These are phyloP conservation scores for Sclerotinia trifoliorum DNA, from an alignment of 2,329 filamentous ascomycete species.

Conservation along the genomic window DNA sequence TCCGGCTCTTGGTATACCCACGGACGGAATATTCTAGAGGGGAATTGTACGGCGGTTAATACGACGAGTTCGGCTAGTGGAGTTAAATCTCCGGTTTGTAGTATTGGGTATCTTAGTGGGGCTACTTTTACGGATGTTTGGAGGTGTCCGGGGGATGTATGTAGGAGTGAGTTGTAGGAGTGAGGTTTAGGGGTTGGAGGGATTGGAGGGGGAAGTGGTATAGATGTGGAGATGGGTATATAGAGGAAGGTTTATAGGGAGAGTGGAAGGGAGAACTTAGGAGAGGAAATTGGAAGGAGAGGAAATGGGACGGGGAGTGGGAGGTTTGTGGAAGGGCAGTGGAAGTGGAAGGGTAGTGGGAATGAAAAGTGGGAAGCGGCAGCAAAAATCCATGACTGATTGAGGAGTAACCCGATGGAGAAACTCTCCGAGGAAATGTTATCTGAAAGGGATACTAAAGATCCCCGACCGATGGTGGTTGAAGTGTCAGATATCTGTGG, in stretches of 20 bases:
- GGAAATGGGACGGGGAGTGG: too few relatives aligned
- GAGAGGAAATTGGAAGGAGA: too few relatives aligned
- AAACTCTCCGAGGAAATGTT: too few relatives aligned
- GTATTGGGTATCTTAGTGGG: background rate
- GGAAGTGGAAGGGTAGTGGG: too few relatives aligned
- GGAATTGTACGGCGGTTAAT: constrained; percentile 8
- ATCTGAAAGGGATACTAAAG: background rate
- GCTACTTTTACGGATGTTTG: constrained; percentile 1
- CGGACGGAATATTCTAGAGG: background rate
- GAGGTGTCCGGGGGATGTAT: background rate
- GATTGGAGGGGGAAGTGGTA: too few relatives aligned
- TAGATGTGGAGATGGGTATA: too few relatives aligned
- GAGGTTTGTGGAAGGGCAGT: too few relatives aligned
- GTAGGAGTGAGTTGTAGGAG: background rate
- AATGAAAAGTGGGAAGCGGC: background rate
- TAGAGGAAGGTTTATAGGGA: background rate
- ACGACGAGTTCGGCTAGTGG: background rate
- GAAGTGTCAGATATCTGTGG: background rate
- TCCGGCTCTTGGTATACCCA: constrained; percentile 7
- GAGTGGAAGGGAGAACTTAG: too few relatives aligned
- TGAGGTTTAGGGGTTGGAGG: too few relatives aligned
- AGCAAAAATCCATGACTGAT: background rate
- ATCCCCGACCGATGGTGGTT: background rate
- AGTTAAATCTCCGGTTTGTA: background rate
- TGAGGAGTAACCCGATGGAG: background rate